A percentile compares a stretch with the other conserved stretches of the same genome.
These are phyloP conservation scores for Cinchona pubescens DNA, from an alignment of 257 asterid genomes.

Conservation along the genomic window DNA sequence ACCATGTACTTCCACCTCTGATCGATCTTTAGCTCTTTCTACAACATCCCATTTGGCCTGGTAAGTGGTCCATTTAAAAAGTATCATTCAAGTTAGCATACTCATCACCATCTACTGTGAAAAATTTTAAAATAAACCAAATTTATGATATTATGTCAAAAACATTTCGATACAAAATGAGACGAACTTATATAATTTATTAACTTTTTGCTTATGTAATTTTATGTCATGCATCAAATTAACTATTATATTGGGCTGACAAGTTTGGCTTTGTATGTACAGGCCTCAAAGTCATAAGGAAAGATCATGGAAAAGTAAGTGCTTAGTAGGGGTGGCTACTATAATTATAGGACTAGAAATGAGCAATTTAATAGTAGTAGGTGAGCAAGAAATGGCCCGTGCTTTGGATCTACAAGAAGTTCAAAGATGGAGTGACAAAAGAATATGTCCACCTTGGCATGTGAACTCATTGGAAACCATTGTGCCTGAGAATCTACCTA, in stretches of 20 bases:
- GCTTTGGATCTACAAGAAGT: conserved; percentile 27
- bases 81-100: too few species aligned
- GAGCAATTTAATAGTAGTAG: conserved; percentile 20
- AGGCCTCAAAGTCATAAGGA: conserved; percentile 29
- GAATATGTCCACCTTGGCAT: conserved; percentile 66
- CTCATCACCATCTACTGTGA: too few species aligned
- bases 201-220: too few species aligned
- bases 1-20: conserved; percentile 25
- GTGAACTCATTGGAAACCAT: conserved; percentile 62
- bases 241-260: too few species aligned
- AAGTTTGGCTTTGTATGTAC: background rate
- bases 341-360: conserved; percentile 42
- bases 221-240: too few species aligned
- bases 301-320: conserved; percentile 39
- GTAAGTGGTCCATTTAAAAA: conserved; percentile 20
- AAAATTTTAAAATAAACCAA: too few species aligned
- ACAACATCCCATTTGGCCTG: conserved; percentile 27
- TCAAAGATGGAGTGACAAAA: conserved; percentile 61
- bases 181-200: too few species aligned
- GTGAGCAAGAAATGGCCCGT: conserved; percentile 18
- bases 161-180: too few species aligned
- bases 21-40: conserved; percentile 24
- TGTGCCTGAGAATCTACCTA: conserved; percentile 75
- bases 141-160: too few species aligned
- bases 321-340: conserved; percentile 38